Evolutionary conservation across 148 eudicot genomes (phyloP).

Genomic region (Heliosperma pusillum): DNA sequence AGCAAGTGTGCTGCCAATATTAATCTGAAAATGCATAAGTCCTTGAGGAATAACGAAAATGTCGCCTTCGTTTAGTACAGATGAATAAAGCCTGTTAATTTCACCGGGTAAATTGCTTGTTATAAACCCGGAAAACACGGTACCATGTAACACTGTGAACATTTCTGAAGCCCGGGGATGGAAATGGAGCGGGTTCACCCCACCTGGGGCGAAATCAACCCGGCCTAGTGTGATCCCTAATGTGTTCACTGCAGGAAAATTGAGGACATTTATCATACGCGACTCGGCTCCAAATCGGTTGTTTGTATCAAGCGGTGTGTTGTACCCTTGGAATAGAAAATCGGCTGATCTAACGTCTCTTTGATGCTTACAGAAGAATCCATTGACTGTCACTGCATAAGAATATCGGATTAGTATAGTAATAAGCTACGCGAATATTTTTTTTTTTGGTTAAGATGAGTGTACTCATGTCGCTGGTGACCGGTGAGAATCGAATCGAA

Average conservation of each 20-base stretch:
- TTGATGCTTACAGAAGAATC: constrained; percentile 21
- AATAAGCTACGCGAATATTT: no score
- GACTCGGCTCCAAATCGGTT: constrained; percentile 3
- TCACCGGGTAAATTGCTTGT: constrained; percentile 2
- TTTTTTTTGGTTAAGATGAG: no score
- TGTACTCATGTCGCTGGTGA: no score
- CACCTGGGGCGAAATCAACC: constrained; percentile 17
- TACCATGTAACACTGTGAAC: constrained; percentile 6
- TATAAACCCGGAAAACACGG: constrained; percentile 10
- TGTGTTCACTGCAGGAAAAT: constrained; percentile 20
- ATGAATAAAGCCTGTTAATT: not conserved
- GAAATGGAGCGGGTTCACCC: constrained; percentile 16
- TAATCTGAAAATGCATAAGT: constrained; percentile 3
- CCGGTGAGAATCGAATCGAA: no score
- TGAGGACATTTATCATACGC: not conserved
- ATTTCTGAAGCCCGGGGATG: constrained; percentile 23
- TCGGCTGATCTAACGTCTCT: constrained; percentile 7
- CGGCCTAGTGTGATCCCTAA: constrained; percentile 8
- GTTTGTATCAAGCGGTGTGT: constrained; percentile 11
- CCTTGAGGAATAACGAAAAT: constrained; percentile 12
- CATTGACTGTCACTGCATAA: constrained; percentile 13
- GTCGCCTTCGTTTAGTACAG: not conserved
- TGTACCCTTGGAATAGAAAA: constrained; percentile 13
- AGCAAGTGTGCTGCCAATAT: not conserved
- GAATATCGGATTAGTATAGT: no score